A percentile compares a stretch with the other conserved stretches of the same genome.
These are phyloP conservation scores for Neopestalotiopsis sp. DNA, from an alignment of 2,329 filamentous ascomycete species.

Conservation along the genomic window DNA sequence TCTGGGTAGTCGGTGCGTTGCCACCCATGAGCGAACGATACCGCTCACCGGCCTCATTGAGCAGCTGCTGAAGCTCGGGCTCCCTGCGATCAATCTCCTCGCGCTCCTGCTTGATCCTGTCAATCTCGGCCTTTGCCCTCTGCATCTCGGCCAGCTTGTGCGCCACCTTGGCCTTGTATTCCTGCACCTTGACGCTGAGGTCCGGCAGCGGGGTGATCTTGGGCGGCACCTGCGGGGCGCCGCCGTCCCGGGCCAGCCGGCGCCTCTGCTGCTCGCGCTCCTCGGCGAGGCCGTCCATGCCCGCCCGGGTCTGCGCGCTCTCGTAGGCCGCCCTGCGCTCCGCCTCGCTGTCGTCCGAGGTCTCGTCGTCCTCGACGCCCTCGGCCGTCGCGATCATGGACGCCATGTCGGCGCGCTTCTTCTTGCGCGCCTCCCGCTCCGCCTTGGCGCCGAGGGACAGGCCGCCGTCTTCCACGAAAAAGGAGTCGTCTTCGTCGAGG, in stretches of 20 bases:
- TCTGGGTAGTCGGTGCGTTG: constrained; percentile 4
- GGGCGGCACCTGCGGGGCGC: constrained; percentile 56
- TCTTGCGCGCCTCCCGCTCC: constrained; percentile 71
- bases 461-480: constrained; percentile 84
- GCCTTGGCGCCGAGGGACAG: constrained; percentile 80
- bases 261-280: constrained; percentile 48
- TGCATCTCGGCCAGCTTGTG: constrained; percentile 64
- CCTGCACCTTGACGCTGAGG: constrained; percentile 70
- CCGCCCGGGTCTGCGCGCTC: constrained; percentile 81
- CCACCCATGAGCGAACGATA: constrained; percentile 43
- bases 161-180: constrained; percentile 63
- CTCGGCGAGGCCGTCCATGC: constrained; percentile 73
- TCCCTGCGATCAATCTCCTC: constrained; percentile 70
- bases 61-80: constrained; percentile 76
- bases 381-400: constrained; percentile 84
- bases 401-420: constrained; percentile 78
- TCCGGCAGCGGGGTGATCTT: constrained; percentile 80
- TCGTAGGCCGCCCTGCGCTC: constrained; percentile 84
- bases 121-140: constrained; percentile 58
- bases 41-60: constrained; percentile 80
- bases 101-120: constrained; percentile 65
- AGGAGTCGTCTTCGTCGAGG: constrained; percentile 90
- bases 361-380: constrained; percentile 53
- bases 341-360: constrained; percentile 71
- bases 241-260: constrained; percentile 37